Evolutionary conservation across 352 stramenopile genomes (phyloP), one percentile per base, ranked within the genome.

Genomic region (Phytopythium boreale): DNA sequence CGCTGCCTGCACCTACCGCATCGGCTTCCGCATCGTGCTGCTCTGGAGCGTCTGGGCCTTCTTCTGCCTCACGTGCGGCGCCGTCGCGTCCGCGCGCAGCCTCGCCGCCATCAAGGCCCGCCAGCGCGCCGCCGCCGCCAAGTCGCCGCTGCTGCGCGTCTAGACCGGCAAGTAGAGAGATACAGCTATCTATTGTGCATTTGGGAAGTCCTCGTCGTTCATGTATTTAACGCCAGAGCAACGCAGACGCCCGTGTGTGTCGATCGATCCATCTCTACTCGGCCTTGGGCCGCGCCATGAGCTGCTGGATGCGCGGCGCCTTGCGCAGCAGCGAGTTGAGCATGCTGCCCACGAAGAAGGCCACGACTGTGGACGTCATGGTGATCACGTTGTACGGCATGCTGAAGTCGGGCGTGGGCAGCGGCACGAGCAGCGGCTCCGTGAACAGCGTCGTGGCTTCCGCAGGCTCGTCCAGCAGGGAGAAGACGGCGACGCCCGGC

Each of bases 371-470:
- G 43, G 84, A 95, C 20, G 88, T 95, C 76, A 97, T 87, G 34
- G 82, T 93, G 65, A 97, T 97, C 15, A 97, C 88, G 56, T 96
- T 96, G 73, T 94, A 97, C 59, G 88, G 88, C 88, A 97, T 96
- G 63, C 85, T 95, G 61, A 96, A 95, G 70, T 97, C 89, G 17
- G 89, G 89, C 36, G 85, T 93, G 20, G 89, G 88, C 58, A 96
- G 69, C 41, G 78, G 76, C 24, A 97, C 82, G 1, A 96, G 76
- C 59, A 97, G 75, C 53, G 85, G 82, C 61, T 96, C 88, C 2
- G 86, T 90, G 69, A 88, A 95, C 41, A 89, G 61, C 22, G 80
- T 83, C 20, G 63, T 71, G 9, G 66, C 51, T 15, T 0, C 29
- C 26, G 20, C 31, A 6, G 11, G 6, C 47, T 43, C 43, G 31